Evolutionary conservation across 2,329 filamentous ascomycete genomes (phyloP), one percentile per base, ranked within the genome.

Genomic region (Drechslera avenae): DNA sequence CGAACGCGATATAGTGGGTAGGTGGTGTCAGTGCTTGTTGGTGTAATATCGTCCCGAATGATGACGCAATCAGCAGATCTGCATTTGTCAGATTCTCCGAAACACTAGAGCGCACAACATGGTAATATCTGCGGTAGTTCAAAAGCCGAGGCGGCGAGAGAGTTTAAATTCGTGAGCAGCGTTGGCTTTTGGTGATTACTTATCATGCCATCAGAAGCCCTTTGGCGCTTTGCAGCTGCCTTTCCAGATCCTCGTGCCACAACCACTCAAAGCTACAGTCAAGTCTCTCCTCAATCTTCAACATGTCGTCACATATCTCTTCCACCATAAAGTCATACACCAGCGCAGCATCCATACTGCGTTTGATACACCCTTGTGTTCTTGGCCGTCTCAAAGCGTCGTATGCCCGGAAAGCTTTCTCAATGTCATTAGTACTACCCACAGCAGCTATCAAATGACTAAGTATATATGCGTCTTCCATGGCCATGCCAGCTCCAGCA

Each of bases 401-500:
- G 41, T 69, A 78, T 1, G 67, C 72, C 19, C 52, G 41, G 46
- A 77, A 75, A 0, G 73, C 74, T 18, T 48, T 50, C 50, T 63
- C 60, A 3, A 76, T 52, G 30, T 56, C 39, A 3, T 48, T 54
- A 13, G 42, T 16, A 5, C 21, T 41, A 4, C 49, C 36, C 2
- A 41, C 50, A 3, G 34, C 32, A 13, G 53, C 56, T 35, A 80
- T 56, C 3, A 78, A 54, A 7, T 61, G 61, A 7, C 71, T 71
- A 21, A 82, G 67, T 1, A 76, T 62, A 17, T 79, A 72, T 1
- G 75, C 79, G 50, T 83, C 82, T 64, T 84, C 81, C 55, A 83
- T 76, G 7, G 80, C 80, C 57, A 79, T 77, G 0, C 80, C 79
- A 2, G 81, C 82, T 5, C 82, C 82, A 0, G 80, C 76, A 1